Evolutionary conservation across 2,329 filamentous ascomycete species (phyloP), one percentile per base, ranked within the genome.

Genomic region (Massarina eburnea): DNA sequence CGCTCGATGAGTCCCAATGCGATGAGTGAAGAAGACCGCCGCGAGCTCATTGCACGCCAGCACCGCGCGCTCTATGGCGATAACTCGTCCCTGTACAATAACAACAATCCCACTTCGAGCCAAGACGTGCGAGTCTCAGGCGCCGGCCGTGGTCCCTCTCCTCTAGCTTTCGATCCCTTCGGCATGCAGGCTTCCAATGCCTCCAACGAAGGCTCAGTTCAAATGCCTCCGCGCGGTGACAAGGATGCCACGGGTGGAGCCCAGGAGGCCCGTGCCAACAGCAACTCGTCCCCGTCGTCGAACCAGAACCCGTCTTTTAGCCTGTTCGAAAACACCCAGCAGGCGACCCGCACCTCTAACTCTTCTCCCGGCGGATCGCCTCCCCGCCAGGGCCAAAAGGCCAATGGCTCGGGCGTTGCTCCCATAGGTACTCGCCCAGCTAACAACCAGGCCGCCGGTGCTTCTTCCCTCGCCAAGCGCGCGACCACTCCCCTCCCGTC

Each of bases 11-110:
- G 89, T 76, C 89, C 89, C 43, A 85, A 83, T 70, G 81, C 85
- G 61, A 88, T 96, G 87, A 95, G 87, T 68, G 94, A 97, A 76
- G 91, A 96, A 63, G 91, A 96, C 66, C 92, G 92, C 62, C 90
- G 92, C 62, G 92, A 97, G 62, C 80, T 97, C 71, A 95, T 97
- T 73, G 89, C 91, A 60, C 91, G 92, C 67, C 94, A 97, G 76
- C 91, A 95, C 73, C 91, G 87, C 72, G 91, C 92, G 55, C 76
- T 99, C 57, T 99, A 97, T 72, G 90, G 91, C 68, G 89, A 83
- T 62, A 79, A 80, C 55, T 77, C 80, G 29, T 73, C 80, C 41
- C 86, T 89, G 68, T 83, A 86, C 66, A 84, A 86, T 57, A 82
- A 77, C 52, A 78, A 76, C 46, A 86, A 86, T 62, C 78, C 84